These are phyloP conservation scores for Gossypium schwendimanii DNA, from an alignment of 441 rosid species.

Conservation along the genomic window DNA sequence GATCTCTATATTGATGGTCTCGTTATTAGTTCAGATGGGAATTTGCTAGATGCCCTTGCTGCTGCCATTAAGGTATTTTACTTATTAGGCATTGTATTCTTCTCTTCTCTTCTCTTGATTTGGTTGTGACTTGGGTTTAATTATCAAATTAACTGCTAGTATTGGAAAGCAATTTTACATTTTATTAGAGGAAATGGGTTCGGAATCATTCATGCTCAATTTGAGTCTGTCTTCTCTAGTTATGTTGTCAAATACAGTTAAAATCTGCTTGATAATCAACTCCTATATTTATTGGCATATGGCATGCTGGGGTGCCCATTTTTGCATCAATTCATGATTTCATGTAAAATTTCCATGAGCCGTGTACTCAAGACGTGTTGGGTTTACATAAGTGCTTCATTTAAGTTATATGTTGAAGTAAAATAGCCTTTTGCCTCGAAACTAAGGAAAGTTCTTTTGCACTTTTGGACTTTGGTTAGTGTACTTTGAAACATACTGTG, in stretches of 20 bases:
- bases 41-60: conserved; percentile 70
- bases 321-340: too few relatives aligned
- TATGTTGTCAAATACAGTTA: background rate
- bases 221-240: background rate
- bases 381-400: background rate
- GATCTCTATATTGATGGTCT: conserved; percentile 84
- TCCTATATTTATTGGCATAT: background rate
- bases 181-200: background rate
- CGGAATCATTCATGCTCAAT: background rate
- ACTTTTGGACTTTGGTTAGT: background rate
- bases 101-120: background rate
- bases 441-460: background rate
- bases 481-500: background rate
- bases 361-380: too few relatives aligned
- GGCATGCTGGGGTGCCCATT: too few relatives aligned
- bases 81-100: too few relatives aligned
- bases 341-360: too few relatives aligned
- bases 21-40: conserved; percentile 77
- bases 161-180: background rate
- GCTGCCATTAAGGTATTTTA: conserved; percentile 71
- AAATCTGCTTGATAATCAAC: background rate
- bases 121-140: background rate
- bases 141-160: background rate
- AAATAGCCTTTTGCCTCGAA: background rate
- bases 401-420: background rate